These are phyloP conservation scores for Naganishia cerealis DNA, from an alignment of 1,284 basidiomycete species.

Conservation along the genomic window DNA sequence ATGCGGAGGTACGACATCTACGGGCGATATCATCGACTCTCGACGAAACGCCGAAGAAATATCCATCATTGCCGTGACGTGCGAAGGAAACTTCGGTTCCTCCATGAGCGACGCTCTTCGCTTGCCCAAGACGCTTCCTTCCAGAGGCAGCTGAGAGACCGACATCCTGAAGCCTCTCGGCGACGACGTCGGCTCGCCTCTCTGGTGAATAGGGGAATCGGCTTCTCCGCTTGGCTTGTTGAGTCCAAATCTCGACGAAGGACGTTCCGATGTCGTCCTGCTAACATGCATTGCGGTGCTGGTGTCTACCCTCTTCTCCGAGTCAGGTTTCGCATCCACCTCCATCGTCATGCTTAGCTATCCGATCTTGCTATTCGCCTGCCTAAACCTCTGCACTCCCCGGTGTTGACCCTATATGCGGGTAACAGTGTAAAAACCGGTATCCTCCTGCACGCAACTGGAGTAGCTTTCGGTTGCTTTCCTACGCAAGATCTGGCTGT, in stretches of 20 bases:
- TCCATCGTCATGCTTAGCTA: slow-evolving; percentile 11
- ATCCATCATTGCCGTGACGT: neutral
- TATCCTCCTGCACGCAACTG: neutral
- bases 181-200: neutral
- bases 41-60: slow-evolving; percentile 14
- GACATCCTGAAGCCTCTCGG: neutral
- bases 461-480: neutral
- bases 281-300: neutral
- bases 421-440: neutral
- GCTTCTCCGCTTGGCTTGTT: neutral
- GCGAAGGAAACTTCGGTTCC: neutral
- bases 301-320: neutral
- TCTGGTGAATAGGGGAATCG: neutral
- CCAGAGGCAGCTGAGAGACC: neutral
- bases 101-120: slow-evolving; percentile 18
- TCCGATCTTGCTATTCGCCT: neutral
- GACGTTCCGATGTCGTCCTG: neutral
- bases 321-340: neutral
- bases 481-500: no score
- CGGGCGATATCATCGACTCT: slow-evolving; percentile 20
- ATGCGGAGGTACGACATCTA: neutral
- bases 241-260: neutral
- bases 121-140: slow-evolving; percentile 18
- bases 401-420: neutral
- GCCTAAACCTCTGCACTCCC: neutral